Percentiles rank a stretch among this genome's conserved stretches.
These are phyloP conservation scores for Euryodendron excelsum DNA, from an alignment of 148 eudicot genomes.

Conservation along the genomic window DNA sequence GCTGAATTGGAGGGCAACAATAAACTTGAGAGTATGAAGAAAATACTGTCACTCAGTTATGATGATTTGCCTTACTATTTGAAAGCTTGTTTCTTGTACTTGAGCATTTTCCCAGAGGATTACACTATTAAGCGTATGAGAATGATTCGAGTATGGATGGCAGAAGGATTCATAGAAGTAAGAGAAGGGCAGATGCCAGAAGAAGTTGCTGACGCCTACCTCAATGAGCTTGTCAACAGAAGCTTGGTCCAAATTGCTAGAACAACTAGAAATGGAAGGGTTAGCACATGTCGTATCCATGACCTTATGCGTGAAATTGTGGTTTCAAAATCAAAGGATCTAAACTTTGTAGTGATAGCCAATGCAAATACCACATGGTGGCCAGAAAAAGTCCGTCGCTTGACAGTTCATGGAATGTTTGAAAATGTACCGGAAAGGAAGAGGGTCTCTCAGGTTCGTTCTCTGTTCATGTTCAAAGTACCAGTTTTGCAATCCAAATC, in stretches of 20 bases:
- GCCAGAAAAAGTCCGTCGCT: background rate
- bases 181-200: background rate
- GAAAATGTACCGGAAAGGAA: background rate
- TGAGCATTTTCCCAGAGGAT: constrained; percentile 21
- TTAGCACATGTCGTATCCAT: background rate
- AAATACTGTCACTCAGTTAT: background rate
- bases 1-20: background rate
- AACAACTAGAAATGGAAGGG: background rate
- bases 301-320: background rate
- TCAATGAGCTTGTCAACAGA: constrained; percentile 4
- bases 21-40: background rate
- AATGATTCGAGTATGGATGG: constrained; percentile 16
- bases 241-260: background rate
- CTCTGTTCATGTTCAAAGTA: background rate
- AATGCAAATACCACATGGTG: background rate
- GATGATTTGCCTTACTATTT: constrained; percentile 8
- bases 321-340: background rate
- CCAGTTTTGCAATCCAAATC: too few relatives aligned
- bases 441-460: background rate
- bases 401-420: background rate
- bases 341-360: background rate
- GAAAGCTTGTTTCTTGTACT: too few relatives aligned
- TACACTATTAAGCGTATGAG: background rate
- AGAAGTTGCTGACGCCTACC: constrained; percentile 12
- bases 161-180: constrained; percentile 1